Evolutionary conservation across 2,329 filamentous ascomycete species (phyloP).

Genomic region (Nigrospora osmanthi): DNA sequence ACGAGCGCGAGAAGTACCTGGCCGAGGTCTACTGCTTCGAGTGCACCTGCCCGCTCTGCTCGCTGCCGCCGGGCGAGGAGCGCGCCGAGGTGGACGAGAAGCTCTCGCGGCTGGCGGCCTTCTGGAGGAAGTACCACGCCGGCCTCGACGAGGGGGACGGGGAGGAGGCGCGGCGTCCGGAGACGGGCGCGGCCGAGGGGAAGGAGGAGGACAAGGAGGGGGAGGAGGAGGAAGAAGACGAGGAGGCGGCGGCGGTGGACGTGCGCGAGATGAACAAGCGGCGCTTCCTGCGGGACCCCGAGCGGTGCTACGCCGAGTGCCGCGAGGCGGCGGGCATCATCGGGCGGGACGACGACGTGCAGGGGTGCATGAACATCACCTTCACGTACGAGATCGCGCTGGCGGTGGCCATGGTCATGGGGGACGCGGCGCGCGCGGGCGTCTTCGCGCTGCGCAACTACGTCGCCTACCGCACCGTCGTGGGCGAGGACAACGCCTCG

Average conservation of each 20-base stretch:
- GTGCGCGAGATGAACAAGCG: not conserved
- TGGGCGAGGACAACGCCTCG: not conserved
- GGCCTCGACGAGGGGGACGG: not conserved
- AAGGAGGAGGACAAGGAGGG: no score
- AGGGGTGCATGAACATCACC: not conserved
- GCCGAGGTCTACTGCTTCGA: constrained; percentile 1
- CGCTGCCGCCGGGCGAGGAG: not conserved
- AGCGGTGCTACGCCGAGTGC: not conserved
- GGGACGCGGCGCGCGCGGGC: not conserved
- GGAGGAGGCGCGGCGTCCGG: not conserved
- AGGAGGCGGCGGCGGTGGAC: not conserved
- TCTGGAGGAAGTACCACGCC: not conserved
- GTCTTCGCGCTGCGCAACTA: constrained; percentile 1
- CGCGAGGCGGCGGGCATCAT: not conserved
- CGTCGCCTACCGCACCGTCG: not conserved
- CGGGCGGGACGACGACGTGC: not conserved
- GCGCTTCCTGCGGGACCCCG: not conserved
- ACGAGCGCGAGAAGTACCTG: constrained; percentile 1
- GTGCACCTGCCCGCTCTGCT: not conserved
- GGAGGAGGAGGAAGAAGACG: not conserved
- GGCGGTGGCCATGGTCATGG: not conserved
- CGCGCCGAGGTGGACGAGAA: not conserved
- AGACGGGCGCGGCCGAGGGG: no score
- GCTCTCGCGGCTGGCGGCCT: not conserved
- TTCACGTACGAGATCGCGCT: constrained; percentile 1